These are phyloP conservation scores for Panicum virgatum DNA, from an alignment of 202 grass and related monocot species.

Conservation along the genomic window DNA sequence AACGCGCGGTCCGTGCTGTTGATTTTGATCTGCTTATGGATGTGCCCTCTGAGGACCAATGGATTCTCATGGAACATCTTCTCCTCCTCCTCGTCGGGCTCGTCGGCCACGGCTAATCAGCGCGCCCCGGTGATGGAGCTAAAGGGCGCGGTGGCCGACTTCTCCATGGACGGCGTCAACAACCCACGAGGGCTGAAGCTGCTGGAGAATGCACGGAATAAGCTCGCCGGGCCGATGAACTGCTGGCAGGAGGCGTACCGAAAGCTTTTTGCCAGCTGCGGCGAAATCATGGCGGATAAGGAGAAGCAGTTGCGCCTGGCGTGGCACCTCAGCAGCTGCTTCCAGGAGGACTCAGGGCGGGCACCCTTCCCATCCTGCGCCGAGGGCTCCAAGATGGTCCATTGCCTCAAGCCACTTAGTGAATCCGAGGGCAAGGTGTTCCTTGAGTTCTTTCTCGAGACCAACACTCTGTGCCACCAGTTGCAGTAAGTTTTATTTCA, in stretches of 20 bases:
- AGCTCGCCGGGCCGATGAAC: slow-evolving; percentile 47
- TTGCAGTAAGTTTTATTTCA: slow-evolving; percentile 54
- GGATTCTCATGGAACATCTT: slow-evolving; percentile 57
- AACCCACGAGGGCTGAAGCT: slow-evolving; percentile 53
- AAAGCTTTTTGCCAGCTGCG: slow-evolving; percentile 71
- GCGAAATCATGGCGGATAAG: slow-evolving; percentile 77
- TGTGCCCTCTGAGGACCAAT: not conserved
- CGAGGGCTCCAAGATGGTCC: slow-evolving; percentile 48
- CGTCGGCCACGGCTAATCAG: not conserved
- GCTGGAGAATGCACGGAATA: slow-evolving; percentile 72
- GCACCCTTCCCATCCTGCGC: slow-evolving; percentile 52
- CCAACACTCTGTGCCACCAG: slow-evolving; percentile 90
- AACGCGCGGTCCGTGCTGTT: not conserved
- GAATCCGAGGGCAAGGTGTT: slow-evolving; percentile 71
- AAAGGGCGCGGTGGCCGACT: slow-evolving; percentile 35
- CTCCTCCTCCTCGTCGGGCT: slow-evolving; percentile 14
- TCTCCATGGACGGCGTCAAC: slow-evolving; percentile 45
- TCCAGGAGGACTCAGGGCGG: slow-evolving; percentile 83
- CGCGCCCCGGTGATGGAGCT: slow-evolving; percentile 11
- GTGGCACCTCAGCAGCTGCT: slow-evolving; percentile 93
- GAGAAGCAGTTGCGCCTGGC: slow-evolving; percentile 79
- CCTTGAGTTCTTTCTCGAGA: slow-evolving; percentile 88
- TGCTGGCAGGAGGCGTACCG: slow-evolving; percentile 93
- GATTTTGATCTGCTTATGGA: slow-evolving; percentile 33
- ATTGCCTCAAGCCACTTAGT: slow-evolving; percentile 59